Evolutionary conservation across 305 asterid genomes (phyloP), one percentile per base, ranked within the genome.

Genomic region (Plantago coronopus): DNA sequence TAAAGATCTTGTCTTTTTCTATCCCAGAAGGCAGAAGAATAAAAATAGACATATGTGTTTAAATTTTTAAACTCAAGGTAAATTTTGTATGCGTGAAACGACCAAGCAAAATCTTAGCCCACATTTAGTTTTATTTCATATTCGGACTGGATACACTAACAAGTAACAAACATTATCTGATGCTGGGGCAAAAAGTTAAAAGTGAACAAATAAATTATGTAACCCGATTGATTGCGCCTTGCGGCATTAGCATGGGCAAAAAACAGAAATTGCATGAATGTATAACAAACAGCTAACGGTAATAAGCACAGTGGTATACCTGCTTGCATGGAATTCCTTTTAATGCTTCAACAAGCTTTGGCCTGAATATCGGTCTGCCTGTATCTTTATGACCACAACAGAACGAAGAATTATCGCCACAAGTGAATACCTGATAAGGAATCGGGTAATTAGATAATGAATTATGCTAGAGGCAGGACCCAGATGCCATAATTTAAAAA

Each of bases 331-430:
- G 83, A 69, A 88, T 75, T 49, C 76, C 76, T 63, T 77, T 83
- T 58, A 88, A 49, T 17, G 83, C 82, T 74, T 88, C 91, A 59
- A 88, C 89, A 73, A 83, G 79, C 73, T 78, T 81, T 59, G 96
- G 96, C 73, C 76, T 79, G 74, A 83, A 85, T 69, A 88, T 83
- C 34, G 96, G 86, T 18, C 89, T 89, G 72, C 66, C 63, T 55
- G 82, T 83, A 65, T 85, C 94, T 40, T 75, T 66, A 68, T 83
- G 96, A 54, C 96, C 96, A 68, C 96, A 88, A 63, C 96, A 88
- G 69, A 78, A 81, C 25, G 89, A 83, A 55, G 95, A 85, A 71
- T 88, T 88, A 69, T 85, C 91, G 59, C 96, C 96, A 49, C 95
- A 88, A 21, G 96, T 85, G 81, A 83, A 85, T 65, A 81, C 95